Conservation (phyloP, 2,329 filamentous ascomycete genomes). For the Trichoderma harzianum region DNA sequence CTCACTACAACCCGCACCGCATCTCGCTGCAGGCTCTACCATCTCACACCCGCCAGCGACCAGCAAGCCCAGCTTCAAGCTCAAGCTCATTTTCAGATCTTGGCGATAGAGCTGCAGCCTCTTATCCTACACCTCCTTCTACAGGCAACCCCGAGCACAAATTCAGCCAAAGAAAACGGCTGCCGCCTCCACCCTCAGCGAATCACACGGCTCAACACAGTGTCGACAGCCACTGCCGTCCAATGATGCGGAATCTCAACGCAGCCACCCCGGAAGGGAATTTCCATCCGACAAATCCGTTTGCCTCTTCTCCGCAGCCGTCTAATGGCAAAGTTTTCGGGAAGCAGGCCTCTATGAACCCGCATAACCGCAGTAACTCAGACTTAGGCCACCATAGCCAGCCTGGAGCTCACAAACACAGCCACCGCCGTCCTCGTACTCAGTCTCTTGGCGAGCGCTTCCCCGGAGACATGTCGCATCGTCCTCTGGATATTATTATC, state of each 20-base stretch:
- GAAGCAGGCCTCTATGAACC: background rate
- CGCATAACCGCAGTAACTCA: background rate
- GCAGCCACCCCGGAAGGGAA: conserved; percentile 20
- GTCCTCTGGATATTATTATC: conserved; percentile 65
- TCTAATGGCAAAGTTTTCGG: background rate
- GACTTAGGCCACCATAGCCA: background rate
- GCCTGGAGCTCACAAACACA: background rate
- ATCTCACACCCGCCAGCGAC: background rate
- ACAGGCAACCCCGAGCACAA: background rate
- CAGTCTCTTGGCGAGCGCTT: conserved; percentile 42
- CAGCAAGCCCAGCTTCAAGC: background rate
- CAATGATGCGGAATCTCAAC: background rate
- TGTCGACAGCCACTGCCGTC: background rate
- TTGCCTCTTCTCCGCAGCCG: conserved; percentile 16
- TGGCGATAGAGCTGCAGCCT: no score
- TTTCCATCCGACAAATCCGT: conserved; percentile 47
- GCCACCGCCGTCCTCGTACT: conserved; percentile 17
- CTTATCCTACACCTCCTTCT: background rate
- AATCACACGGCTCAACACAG: conserved; percentile 42
- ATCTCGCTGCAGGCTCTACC: conserved; percentile 14
- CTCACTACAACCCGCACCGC: conserved; percentile 43
- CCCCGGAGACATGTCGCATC: conserved; percentile 61
- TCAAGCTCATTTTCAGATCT: background rate
- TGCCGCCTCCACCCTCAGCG: conserved; percentile 50
- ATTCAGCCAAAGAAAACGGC: background rate